Base-by-base conservation (phyloP, 768 basidiomycete species). In the Cyathus striatus region DNA sequence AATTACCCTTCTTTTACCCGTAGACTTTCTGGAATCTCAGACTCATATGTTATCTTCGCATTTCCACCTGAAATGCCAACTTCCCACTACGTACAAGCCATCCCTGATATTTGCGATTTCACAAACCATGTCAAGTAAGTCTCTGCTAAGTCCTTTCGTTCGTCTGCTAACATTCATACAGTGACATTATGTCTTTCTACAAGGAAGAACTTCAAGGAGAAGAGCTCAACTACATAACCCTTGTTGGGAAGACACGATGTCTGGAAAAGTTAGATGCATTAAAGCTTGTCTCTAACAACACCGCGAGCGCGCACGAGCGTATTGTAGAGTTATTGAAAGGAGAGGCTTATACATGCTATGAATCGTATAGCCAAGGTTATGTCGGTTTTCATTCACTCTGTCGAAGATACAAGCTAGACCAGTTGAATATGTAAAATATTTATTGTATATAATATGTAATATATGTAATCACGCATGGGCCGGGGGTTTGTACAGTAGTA, bases 141-240 rank as follows among this genome's bases (percentile, higher is more conserved):
- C n/a, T 16, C 12, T 24, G 6, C 21, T 23, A 6, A 40, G 6
- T 40, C 12, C 18, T 12, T 41, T 20, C 2, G 20, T 10, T 40
- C 12, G 16, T 30, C 16, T 30, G 10, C 27, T 30, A 30, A 30
- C 27, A 30, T 10, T 30, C 27, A 12, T 41, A 6, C 32, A 41
- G 40, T 32, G 40, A 41, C 20, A 41, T 41, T 14, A 16, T 40
- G 9, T 40, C 38, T 6, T 40, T 40, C 24, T 40, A 40, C 38
- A 40, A 40, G 18, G 40, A 41, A 32, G 40, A 41, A 41, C 14
- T 27, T 21, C n/a, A 9, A 30, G 27, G 21, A 12, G 40, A 41
- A 32, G 7, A 9, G 9, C 14, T 32, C 7, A 40, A 40, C 22
- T 23, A 40, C 24, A 18, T 40, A 7, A 21, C 38, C 14, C 9